These are phyloP conservation scores for Cryomyces minteri DNA, from an alignment of 495 filamentous ascomycete genomes.

Conservation along the genomic window DNA sequence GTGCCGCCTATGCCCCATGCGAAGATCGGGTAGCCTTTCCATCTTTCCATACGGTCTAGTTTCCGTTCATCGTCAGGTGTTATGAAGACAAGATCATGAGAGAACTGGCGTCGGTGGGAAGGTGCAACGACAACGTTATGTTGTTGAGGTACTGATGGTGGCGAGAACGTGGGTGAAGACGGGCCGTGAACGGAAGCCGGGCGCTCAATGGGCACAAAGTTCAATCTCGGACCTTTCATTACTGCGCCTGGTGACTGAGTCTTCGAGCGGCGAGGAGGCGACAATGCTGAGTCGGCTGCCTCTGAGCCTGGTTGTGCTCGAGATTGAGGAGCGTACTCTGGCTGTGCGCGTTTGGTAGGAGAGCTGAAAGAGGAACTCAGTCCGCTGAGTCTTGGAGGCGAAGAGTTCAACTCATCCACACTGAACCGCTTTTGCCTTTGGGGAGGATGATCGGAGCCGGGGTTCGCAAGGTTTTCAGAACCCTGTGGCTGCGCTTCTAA, in stretches of 20 bases:
- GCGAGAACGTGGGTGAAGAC: constrained; percentile 24
- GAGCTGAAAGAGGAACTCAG: not conserved
- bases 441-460: no score
- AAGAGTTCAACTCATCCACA: no score
- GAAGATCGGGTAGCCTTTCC: constrained; percentile 77
- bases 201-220: constrained; percentile 28
- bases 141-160: constrained; percentile 9
- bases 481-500: no score
- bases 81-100: constrained; percentile 22
- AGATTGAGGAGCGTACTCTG: not conserved
- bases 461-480: no score
- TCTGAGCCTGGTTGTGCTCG: not conserved
- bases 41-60: constrained; percentile 61
- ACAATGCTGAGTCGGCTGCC: not conserved
- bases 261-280: constrained; percentile 53
- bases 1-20: constrained; percentile 77
- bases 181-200: constrained; percentile 51
- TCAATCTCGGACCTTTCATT: constrained; percentile 31
- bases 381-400: not conserved
- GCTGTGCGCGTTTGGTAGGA: not conserved
- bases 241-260: constrained; percentile 63
- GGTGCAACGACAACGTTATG: constrained; percentile 27
- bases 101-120: constrained; percentile 19
- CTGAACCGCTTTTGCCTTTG: no score
- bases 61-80: constrained; percentile 65